phyloP scores from a whole-genome alignment of 768 basidiomycete species.

The Leccinum imitatum region DNA sequence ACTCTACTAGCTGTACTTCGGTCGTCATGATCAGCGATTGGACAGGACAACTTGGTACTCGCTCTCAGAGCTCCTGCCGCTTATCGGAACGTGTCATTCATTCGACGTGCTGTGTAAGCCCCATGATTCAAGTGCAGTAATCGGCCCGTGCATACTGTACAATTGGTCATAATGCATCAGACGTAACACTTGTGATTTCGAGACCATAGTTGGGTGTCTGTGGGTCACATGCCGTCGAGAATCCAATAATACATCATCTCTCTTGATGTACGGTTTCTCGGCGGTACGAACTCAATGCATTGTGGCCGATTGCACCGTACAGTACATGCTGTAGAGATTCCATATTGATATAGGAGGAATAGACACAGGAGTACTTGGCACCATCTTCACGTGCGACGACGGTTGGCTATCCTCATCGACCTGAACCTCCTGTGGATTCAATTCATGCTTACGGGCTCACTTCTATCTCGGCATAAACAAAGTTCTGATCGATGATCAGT shows the following conservation, averaged over 20 bases:
- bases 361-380: not conserved
- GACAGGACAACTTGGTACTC: not conserved
- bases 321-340: not conserved
- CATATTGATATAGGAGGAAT: not conserved
- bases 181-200: not conserved
- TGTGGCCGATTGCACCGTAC: not conserved
- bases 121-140: not conserved
- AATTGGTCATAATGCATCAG: not conserved
- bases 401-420: not conserved
- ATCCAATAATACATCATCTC: not conserved
- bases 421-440: not conserved
- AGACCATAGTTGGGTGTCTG: not conserved
- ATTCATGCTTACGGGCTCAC: not conserved
- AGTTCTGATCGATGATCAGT: not conserved
- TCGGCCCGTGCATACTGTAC: not conserved
- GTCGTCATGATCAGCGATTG: not conserved
- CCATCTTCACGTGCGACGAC: not conserved
- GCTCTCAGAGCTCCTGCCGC: not conserved
- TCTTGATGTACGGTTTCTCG: not conserved
- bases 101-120: not conserved
- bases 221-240: not conserved
- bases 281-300: not conserved
- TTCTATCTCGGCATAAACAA: not conserved
- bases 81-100: not conserved
- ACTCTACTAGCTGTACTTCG: not conserved